Percentiles rank a stretch among this genome's conserved stretches.
Evolutionary conservation across 805 yeast genomes (phyloP).

Genomic region (Torulaspora franciscae): DNA sequence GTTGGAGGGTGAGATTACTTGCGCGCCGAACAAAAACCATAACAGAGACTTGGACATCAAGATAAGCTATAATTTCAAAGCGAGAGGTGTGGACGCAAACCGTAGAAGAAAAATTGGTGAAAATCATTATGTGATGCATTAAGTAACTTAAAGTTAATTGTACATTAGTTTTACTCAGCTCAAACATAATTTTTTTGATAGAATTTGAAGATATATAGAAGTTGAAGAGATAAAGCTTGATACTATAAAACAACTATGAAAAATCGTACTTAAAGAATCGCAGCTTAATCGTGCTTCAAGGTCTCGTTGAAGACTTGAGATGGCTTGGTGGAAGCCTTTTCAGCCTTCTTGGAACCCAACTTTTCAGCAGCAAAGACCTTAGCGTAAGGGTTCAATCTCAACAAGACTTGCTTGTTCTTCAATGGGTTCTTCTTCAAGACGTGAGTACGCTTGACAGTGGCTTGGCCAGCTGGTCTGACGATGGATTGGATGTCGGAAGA

Average conservation of each 20-base stretch:
- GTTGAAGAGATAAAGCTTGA: neutral
- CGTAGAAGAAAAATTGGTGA: conserved; percentile 57
- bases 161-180: conserved; percentile 3
- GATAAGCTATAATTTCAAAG: conserved; percentile 49
- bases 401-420: conserved; percentile 97
- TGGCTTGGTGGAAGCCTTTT: conserved; percentile 59
- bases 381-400: conserved; percentile 99
- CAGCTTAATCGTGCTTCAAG: conserved; percentile 54
- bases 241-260: neutral
- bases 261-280: neutral
- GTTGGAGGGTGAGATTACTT: conserved; percentile 64
- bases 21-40: conserved; percentile 70
- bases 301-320: conserved; percentile 65
- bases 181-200: neutral
- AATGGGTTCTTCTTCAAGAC: conserved; percentile 98
- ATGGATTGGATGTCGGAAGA: conserved; percentile 98
- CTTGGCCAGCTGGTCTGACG: conserved; percentile 93
- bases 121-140: conserved; percentile 69
- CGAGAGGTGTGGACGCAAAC: conserved; percentile 40
- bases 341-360: conserved; percentile 78
- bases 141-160: conserved; percentile 8
- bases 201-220: neutral
- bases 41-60: conserved; percentile 89
- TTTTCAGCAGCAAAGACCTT: conserved; percentile 92
- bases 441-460: conserved; percentile 88